A percentile compares a stretch with the other conserved stretches of the same genome.
Evolutionary conservation across 2,329 filamentous ascomycete species (phyloP).

Genomic region (Trichoderma afroharzianum): DNA sequence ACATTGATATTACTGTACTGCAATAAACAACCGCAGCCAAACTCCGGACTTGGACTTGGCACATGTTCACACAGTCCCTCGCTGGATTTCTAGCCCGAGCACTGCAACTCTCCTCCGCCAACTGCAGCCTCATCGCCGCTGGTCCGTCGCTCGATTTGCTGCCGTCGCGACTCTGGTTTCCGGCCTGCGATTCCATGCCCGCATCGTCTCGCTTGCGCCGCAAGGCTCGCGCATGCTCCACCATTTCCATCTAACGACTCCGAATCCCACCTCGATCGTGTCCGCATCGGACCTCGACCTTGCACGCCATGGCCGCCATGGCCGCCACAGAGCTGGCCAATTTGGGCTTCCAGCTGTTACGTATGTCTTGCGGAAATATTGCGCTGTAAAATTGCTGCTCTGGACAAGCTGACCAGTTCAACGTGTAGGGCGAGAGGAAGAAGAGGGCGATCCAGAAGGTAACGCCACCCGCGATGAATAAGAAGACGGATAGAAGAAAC

Average conservation of each 20-base stretch:
- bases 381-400: not conserved
- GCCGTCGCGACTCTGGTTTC: not conserved
- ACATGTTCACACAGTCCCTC: not conserved
- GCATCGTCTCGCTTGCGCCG: conserved; percentile 20
- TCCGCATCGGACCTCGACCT: not conserved
- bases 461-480: conserved; percentile 17
- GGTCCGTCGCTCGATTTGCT: not conserved
- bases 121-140: not conserved
- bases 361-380: conserved; percentile 23
- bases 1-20: not conserved
- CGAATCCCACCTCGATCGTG: not conserved
- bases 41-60: not conserved
- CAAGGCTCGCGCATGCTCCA: conserved; percentile 24
- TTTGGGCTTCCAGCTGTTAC: conserved; percentile 32
- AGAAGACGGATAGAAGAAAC: not conserved
- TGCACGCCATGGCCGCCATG: conserved; percentile 20
- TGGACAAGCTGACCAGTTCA: not conserved
- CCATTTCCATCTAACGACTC: conserved; percentile 9
- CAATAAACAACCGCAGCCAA: not conserved
- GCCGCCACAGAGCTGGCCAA: conserved; percentile 26
- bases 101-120: not conserved
- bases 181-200: conserved; percentile 21
- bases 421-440: conserved; percentile 21
- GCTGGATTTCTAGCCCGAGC: not conserved
- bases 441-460: conserved; percentile 37